phyloP scores from a whole-genome alignment of 345 rosid genomes.

The Aurinia saxatilis region DNA sequence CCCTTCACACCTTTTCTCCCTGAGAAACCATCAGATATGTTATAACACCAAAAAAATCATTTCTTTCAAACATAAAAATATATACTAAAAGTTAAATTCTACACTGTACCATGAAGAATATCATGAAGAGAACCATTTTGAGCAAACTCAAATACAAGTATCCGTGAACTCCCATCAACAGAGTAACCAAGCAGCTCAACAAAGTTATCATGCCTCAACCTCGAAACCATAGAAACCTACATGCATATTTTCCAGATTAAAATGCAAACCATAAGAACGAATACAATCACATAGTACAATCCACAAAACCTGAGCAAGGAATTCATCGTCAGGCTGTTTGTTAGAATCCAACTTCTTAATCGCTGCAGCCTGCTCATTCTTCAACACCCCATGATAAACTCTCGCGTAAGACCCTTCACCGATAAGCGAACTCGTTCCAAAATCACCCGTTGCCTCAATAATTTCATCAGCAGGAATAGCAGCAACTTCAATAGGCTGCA shows the following conservation, averaged over 20 bases:
- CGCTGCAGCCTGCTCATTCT: constrained; percentile 42
- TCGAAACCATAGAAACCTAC: constrained; percentile 80
- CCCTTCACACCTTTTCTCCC: constrained; percentile 81
- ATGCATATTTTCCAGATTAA: no score
- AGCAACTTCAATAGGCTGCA: constrained; percentile 75
- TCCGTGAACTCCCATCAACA: constrained; percentile 58
- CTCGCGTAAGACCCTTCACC: constrained; percentile 83
- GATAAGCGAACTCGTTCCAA: constrained; percentile 45
- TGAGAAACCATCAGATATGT: constrained; percentile 19
- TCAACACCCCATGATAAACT: constrained; percentile 51
- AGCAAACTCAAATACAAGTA: constrained; percentile 75
- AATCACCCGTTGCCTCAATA: constrained; percentile 56
- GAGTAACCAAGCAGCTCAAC: constrained; percentile 69
- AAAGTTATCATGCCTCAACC: constrained; percentile 62
- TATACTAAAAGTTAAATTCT: background rate
- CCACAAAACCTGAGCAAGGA: constrained; percentile 45
- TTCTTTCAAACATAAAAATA: no score
- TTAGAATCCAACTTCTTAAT: constrained; percentile 68
- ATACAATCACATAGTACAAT: no score
- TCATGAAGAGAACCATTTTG: constrained; percentile 84
- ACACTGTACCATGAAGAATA: constrained; percentile 56
- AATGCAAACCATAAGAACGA: no score
- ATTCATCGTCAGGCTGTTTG: constrained; percentile 54
- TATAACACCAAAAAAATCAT: no score
- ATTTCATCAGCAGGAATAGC: constrained; percentile 41